Conservation (phyloP, 2,329 filamentous ascomycete genomes). For the Apiospora malaysiana region DNA sequence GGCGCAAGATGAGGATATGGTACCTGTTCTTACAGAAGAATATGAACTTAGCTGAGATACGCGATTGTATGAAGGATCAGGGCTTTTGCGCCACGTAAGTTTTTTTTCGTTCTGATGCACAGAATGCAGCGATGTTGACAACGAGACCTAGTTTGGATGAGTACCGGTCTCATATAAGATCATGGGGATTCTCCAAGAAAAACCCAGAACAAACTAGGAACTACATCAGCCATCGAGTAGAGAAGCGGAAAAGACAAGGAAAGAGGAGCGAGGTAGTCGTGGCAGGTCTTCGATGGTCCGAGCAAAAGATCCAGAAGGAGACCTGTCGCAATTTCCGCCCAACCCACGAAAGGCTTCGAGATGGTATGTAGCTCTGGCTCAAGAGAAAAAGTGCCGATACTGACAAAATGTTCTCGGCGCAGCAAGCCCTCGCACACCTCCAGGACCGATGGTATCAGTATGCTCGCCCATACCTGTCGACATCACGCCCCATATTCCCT, state of each 20-base stretch:
- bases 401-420: background rate
- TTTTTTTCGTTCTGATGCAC: accelerated
- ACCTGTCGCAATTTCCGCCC: background rate
- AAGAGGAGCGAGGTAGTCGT: background rate
- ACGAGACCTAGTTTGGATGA: background rate
- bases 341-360: background rate
- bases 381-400: background rate
- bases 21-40: background rate
- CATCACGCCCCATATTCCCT: accelerated
- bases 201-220: background rate
- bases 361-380: background rate
- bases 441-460: background rate
- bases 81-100: background rate
- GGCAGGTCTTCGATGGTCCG: background rate
- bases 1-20: background rate
- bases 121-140: background rate
- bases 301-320: background rate
- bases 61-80: background rate
- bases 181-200: background rate
- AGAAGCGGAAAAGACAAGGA: background rate
- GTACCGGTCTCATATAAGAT: background rate
- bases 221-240: background rate
- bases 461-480: background rate
- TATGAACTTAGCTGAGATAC: background rate
- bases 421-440: background rate